These are phyloP conservation scores for Talaromyces ruber DNA, from an alignment of 495 filamentous ascomycete genomes.

Conservation along the genomic window DNA sequence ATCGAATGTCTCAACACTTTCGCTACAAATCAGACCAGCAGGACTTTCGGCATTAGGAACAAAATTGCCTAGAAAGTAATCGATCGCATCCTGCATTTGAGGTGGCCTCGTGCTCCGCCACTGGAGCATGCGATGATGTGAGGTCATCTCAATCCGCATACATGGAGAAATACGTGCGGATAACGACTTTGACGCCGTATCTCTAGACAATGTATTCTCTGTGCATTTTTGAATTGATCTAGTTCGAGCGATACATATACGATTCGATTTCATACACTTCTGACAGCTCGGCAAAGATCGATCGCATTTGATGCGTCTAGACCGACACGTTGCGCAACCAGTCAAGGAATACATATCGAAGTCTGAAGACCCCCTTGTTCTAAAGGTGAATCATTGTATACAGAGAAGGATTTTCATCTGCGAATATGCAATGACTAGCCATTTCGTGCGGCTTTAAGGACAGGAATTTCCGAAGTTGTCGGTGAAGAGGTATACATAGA, in stretches of 20 bases:
- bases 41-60: background rate
- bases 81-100: background rate
- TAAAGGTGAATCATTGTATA: background rate
- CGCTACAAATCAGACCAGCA: background rate
- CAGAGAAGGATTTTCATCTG: no score
- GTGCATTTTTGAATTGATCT: background rate
- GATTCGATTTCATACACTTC: background rate
- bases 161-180: background rate
- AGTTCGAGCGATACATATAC: background rate
- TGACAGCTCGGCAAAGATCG: background rate
- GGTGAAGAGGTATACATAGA: background rate
- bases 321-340: background rate
- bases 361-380: background rate
- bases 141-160: background rate
- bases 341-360: background rate
- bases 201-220: background rate
- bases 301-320: background rate
- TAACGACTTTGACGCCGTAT: background rate
- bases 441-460: background rate
- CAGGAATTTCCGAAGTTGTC: background rate
- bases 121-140: background rate
- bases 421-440: background rate
- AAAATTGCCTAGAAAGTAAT: background rate
- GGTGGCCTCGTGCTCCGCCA: background rate
- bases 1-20: background rate